These are phyloP conservation scores for Rostrohypoxylon terebratum DNA, from an alignment of 495 filamentous ascomycete genomes.

Conservation along the genomic window DNA sequence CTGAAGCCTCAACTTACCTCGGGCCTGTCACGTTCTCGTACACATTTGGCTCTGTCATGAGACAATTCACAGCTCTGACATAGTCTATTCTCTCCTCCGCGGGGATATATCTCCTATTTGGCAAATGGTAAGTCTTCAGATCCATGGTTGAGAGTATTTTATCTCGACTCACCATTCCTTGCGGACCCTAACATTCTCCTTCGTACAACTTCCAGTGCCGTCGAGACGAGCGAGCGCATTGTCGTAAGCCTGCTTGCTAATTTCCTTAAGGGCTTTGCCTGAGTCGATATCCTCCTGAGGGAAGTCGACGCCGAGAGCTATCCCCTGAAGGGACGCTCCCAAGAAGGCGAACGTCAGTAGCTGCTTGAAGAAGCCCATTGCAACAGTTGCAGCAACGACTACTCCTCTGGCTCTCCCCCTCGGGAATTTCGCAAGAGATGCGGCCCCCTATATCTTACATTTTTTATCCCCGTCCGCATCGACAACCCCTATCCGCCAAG, in stretches of 20 bases:
- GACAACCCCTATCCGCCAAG: slow-evolving; percentile 40
- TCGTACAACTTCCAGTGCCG: slow-evolving; percentile 53
- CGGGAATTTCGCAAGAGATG: slow-evolving; percentile 6
- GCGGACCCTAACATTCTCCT: slow-evolving; percentile 56
- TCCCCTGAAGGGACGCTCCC: slow-evolving; percentile 44
- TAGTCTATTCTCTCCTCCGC: slow-evolving; percentile 53
- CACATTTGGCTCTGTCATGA: slow-evolving; percentile 52
- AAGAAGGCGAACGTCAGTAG: slow-evolving; percentile 37
- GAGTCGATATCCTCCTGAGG: slow-evolving; percentile 55
- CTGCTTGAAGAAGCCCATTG: slow-evolving; percentile 44
- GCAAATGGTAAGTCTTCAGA: slow-evolving; percentile 16
- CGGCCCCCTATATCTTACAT: slow-evolving; percentile 30
- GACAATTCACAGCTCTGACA: slow-evolving; percentile 53
- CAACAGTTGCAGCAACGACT: slow-evolving; percentile 25
- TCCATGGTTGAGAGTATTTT: background rate
- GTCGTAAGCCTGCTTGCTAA: slow-evolving; percentile 51
- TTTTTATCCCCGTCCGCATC: background rate
- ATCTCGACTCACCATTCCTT: slow-evolving; percentile 57
- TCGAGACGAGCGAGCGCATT: slow-evolving; percentile 51
- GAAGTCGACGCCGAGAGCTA: slow-evolving; percentile 42
- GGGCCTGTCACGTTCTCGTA: slow-evolving; percentile 51
- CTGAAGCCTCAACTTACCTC: slow-evolving; percentile 31
- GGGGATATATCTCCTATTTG: slow-evolving; percentile 55
- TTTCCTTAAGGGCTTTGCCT: slow-evolving; percentile 51
- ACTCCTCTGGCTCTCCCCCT: slow-evolving; percentile 11